A percentile compares a stretch with the other conserved stretches of the same genome.
Conservation (phyloP, 805 yeast genomes). For the Cyberlindnera samutprakarnensis region DNA sequence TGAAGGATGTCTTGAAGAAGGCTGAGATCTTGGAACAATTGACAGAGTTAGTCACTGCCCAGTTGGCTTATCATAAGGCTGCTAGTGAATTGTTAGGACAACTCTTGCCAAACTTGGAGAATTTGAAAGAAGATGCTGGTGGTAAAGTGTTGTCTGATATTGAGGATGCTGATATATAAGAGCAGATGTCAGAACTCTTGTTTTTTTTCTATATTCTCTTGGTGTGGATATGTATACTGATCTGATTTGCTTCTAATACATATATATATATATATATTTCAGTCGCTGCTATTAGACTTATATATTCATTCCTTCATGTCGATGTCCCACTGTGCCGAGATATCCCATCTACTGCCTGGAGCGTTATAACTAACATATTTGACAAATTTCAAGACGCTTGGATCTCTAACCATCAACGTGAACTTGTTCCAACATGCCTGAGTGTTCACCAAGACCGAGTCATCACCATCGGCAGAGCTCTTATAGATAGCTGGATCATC, state of each 20-base stretch:
- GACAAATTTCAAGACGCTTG: conserved; percentile 80
- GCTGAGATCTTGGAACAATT: conserved; percentile 63
- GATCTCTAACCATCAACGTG: conserved; percentile 72
- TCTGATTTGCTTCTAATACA: conserved; percentile 1
- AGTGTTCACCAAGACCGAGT: conserved; percentile 68
- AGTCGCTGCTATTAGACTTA: no score
- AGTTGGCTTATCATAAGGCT: conserved; percentile 71
- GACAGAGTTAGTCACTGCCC: conserved; percentile 66
- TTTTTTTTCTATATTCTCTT: background rate
- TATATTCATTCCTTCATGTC: conserved; percentile 18
- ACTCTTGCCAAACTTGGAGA: conserved; percentile 57
- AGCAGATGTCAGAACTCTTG: conserved; percentile 1
- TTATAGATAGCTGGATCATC: conserved; percentile 86
- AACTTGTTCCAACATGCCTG: conserved; percentile 83
- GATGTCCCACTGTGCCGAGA: conserved; percentile 73
- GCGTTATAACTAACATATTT: conserved; percentile 88
- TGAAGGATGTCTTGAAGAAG: conserved; percentile 72
- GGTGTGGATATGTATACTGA: no score
- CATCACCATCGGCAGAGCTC: conserved; percentile 50
- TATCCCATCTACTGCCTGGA: conserved; percentile 89
- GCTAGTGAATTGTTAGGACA: conserved; percentile 61
- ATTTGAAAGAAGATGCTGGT: conserved; percentile 45
- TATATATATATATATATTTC: no score
- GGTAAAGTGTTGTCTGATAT: conserved; percentile 16
- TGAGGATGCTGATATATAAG: conserved; percentile 17